Evolutionary conservation across 768 basidiomycete genomes (phyloP), one percentile per base, ranked within the genome.

Genomic region (Phaffia australis): DNA sequence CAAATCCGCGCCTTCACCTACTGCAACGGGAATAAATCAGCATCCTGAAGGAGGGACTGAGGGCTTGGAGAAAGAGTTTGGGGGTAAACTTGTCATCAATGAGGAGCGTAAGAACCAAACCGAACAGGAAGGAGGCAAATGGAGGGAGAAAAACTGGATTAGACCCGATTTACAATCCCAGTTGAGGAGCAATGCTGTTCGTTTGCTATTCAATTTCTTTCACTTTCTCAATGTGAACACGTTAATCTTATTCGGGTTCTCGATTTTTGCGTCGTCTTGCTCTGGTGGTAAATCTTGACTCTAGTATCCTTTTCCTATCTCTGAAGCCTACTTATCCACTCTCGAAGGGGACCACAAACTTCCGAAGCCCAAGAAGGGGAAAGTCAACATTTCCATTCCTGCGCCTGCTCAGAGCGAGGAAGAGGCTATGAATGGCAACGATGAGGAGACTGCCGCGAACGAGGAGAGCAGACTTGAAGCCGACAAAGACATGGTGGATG

Each of bases 221-320:
- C 21, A 23, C 23, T 5, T 19, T 21, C 29, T n/a, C 19, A 1
- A 21, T 48, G 19, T 23, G 19, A n/a, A n/a, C 50, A 30, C 2
- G 21, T 25, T 30, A 47, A 23, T 27, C 25, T 30, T 7, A n/a
- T 48, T 9, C 29, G n/a, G 27, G 27, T 19, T 51, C 29, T 16
- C 25, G 5, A n/a, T 63, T 60, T 68, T 68, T 62, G 3, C 23
- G 48, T 57, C 5, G 52, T 56, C 51, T 61, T n/a, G n/a, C 3
- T 14, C 25, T 29, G 11, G 32, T 48, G 27, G 65, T 46, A 49
- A 55, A 68, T 15, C 56, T 48, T 50, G 11, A 32, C 60, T 63
- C 2, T 69, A 89, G 87, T 89, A 85, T 73, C 81, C 83, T 1
- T 79, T 79, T 63, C 87, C 87, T 2, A 78, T 86, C 30, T 76